Evolutionary conservation across 805 yeast species (phyloP).

Genomic region (Zygoascus tannicola): DNA sequence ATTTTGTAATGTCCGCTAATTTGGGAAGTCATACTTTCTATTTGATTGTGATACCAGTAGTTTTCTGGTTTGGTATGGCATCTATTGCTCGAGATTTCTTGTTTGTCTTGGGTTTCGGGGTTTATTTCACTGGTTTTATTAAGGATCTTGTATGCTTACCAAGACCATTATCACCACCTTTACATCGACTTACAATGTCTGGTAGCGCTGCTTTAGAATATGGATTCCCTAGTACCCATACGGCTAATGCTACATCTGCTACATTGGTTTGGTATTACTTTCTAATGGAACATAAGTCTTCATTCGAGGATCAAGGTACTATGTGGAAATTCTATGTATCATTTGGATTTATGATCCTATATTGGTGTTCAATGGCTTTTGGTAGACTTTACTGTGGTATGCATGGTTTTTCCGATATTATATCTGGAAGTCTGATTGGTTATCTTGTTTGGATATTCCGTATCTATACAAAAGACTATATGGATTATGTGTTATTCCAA

Average conservation of each 20-base stretch:
- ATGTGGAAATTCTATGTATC: slow-evolving; percentile 6
- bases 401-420: slow-evolving; percentile 85
- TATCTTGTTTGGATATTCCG: slow-evolving; percentile 41
- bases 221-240: slow-evolving; percentile 89
- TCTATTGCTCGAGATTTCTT: slow-evolving; percentile 50
- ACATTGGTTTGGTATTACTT: slow-evolving; percentile 39
- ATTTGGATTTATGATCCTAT: slow-evolving; percentile 27
- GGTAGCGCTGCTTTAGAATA: slow-evolving; percentile 88
- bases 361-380: slow-evolving; percentile 54
- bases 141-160: slow-evolving; percentile 88
- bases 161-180: slow-evolving; percentile 85
- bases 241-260: slow-evolving; percentile 90
- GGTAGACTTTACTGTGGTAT: slow-evolving; percentile 94
- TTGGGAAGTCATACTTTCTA: slow-evolving; percentile 92
- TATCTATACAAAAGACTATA: slow-evolving; percentile 29
- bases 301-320: slow-evolving; percentile 1
- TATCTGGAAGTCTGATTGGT: slow-evolving; percentile 61
- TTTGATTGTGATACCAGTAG: slow-evolving; percentile 77
- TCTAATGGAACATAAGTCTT: slow-evolving; percentile 5
- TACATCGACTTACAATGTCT: slow-evolving; percentile 80
- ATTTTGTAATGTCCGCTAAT: slow-evolving; percentile 80
- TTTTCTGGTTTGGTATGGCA: slow-evolving; percentile 69
- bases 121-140: slow-evolving; percentile 53
- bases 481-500: slow-evolving; percentile 37
- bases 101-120: slow-evolving; percentile 53